Evolutionary conservation across 202 grass and related monocot genomes (phyloP), one percentile per base, ranked within the genome.

Genomic region (Panicum hallii): DNA sequence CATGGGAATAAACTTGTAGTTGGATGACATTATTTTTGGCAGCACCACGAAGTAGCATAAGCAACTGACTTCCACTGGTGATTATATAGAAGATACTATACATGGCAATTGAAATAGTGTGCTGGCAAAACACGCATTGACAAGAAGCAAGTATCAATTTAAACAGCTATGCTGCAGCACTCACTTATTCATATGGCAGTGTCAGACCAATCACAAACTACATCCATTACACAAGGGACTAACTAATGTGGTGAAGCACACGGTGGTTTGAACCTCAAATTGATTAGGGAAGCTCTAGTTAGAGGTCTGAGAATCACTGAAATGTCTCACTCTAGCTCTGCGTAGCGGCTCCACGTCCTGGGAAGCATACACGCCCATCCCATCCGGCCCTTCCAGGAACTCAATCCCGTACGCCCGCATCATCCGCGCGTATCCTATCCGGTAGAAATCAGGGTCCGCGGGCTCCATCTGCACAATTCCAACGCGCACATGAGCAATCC

Each of bases 331-430:
- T 86, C 93, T 98, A 50, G 95, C 93, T 84, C 95, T 78, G 58
- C 70, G 82, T 61, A 93, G 88, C 36, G 95, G 89, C 55, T 98
- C 71, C 62, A 98, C 90, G 79, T 98, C 95, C 22, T 88, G 87
- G 69, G 93, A 94, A 61, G 95, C 93, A 49, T 90, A 98, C 45
- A 98, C 93, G 28, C 93, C 95, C 70, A 92, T 95, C 42, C 95
- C 95, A 70, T 98, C 85, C 26, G 91, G 87, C 0, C 95, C 93
- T 88, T 98, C 95, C 88, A 95, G 86, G 87, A 95, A 98, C 78
- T 98, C 87, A 63, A 98, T 16, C 38, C 93, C 95, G 63, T 93
- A 98, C 12, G 91, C 95, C 66, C 95, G 83, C 88, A 95, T 86
- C 87, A 88, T 92, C 79, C 95, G 84, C 32, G 79, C 88, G 79